phyloP scores from a whole-genome alignment of 225 moss, liverwort and hornwort species.

The Climacium dendroides region DNA sequence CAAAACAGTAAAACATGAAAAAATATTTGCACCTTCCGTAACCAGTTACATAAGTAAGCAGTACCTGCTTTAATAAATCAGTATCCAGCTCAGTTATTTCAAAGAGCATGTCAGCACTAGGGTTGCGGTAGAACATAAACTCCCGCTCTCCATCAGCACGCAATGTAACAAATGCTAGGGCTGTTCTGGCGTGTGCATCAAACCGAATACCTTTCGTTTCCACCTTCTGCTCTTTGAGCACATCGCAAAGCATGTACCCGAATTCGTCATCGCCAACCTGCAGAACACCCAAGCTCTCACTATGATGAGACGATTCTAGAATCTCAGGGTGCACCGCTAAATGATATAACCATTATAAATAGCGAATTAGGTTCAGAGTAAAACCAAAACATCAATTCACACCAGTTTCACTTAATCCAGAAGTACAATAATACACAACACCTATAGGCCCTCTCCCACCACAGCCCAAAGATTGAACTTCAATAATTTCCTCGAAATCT shows the following conservation, averaged over 20 bases:
- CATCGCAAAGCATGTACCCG: constrained; percentile 65
- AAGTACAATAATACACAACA: neutral
- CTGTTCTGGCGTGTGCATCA: constrained; percentile 71
- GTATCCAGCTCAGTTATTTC: constrained; percentile 47
- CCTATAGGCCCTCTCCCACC: neutral
- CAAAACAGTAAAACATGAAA: neutral
- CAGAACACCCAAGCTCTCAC: neutral
- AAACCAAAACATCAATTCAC: neutral
- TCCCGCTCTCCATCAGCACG: constrained; percentile 82
- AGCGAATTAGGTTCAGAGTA: neutral
- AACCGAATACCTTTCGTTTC: constrained; percentile 72
- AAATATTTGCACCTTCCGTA: neutral
- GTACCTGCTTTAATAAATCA: constrained; percentile 62
- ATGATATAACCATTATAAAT: neutral
- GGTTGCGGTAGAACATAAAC: constrained; percentile 96
- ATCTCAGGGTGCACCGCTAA: neutral
- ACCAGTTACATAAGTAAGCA: neutral
- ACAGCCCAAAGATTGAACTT: neutral
- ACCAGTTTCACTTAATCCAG: neutral
- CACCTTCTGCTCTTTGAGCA: constrained; percentile 79
- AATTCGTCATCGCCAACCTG: constrained; percentile 96
- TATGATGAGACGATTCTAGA: neutral
- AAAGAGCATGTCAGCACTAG: constrained; percentile 89
- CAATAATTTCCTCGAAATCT: neutral
- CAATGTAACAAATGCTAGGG: constrained; percentile 84